Evolutionary conservation across 2,329 filamentous ascomycete genomes (phyloP).

Genomic region (Pyricularia grisea): DNA sequence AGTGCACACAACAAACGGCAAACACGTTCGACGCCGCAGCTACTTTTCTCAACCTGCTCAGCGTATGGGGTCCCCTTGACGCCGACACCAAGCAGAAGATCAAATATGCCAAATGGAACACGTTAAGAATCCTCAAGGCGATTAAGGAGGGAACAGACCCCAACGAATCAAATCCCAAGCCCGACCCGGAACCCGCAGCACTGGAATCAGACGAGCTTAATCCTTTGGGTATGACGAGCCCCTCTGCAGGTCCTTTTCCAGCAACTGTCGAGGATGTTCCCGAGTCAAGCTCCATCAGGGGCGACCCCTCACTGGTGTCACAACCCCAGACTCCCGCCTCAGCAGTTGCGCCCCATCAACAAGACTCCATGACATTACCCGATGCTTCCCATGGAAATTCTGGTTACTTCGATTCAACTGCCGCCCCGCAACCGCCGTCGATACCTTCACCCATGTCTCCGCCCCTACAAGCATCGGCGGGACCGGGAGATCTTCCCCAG

Average conservation of each 20-base stretch:
- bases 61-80: constrained; percentile 72
- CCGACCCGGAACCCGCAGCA: constrained; percentile 26
- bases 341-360: constrained; percentile 17
- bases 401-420: constrained; percentile 10
- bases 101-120: constrained; percentile 96
- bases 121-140: constrained; percentile 80
- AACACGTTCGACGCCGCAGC: constrained; percentile 89
- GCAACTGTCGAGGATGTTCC: constrained; percentile 44
- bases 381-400: constrained; percentile 14
- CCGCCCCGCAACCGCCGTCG: background rate
- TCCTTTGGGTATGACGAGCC: constrained; percentile 33
- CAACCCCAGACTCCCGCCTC: constrained; percentile 27
- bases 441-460: constrained; percentile 18
- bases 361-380: constrained; percentile 17
- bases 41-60: constrained; percentile 82
- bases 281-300: constrained; percentile 27
- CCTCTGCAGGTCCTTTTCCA: constrained; percentile 19
- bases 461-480: constrained; percentile 15
- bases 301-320: constrained; percentile 21
- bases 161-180: constrained; percentile 77
- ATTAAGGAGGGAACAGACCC: constrained; percentile 86
- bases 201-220: constrained; percentile 55
- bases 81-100: constrained; percentile 74
- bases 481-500: constrained; percentile 15
- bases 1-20: constrained; percentile 81